Evolutionary conservation across 2,329 filamentous ascomycete genomes (phyloP).

Genomic region (Metarhizium album): DNA sequence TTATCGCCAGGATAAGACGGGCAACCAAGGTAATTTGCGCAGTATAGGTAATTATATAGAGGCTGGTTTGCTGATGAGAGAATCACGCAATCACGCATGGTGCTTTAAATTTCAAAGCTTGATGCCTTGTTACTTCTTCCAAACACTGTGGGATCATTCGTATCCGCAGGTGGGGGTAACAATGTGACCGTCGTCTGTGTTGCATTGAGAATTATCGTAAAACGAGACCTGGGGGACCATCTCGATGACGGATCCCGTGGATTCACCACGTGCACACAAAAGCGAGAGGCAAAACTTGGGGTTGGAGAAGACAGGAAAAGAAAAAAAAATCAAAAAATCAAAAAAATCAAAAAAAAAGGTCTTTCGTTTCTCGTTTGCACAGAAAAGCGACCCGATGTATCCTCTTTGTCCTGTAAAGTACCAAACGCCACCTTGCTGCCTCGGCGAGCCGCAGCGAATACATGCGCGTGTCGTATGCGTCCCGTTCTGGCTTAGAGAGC

Average conservation of each 20-base stretch:
- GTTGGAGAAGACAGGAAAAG: too few relatives aligned
- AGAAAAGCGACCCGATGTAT: not conserved
- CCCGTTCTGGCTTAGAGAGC: conserved; percentile 14
- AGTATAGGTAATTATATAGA: too few relatives aligned
- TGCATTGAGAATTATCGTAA: not conserved
- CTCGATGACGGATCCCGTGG: not conserved
- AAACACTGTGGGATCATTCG: not conserved
- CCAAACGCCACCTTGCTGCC: conserved; percentile 7
- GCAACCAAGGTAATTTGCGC: not conserved
- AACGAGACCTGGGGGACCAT: not conserved
- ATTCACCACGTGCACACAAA: conserved; percentile 1
- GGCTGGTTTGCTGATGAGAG: too few relatives aligned
- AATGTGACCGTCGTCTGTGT: not conserved
- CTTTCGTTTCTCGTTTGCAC: not conserved
- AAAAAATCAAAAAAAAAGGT: not conserved
- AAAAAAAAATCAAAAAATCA: not conserved
- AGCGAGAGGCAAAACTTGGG: too few relatives aligned
- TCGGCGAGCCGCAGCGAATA: conserved; percentile 1
- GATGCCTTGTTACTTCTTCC: not conserved
- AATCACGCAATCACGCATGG: too few relatives aligned
- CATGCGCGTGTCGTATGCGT: not conserved
- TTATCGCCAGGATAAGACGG: not conserved
- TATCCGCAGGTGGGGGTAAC: not conserved
- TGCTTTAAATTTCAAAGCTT: too few relatives aligned
- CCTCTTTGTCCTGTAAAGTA: not conserved